Evolutionary conservation across 2,329 filamentous ascomycete species (phyloP).

Genomic region (Botrytis cinerea): DNA sequence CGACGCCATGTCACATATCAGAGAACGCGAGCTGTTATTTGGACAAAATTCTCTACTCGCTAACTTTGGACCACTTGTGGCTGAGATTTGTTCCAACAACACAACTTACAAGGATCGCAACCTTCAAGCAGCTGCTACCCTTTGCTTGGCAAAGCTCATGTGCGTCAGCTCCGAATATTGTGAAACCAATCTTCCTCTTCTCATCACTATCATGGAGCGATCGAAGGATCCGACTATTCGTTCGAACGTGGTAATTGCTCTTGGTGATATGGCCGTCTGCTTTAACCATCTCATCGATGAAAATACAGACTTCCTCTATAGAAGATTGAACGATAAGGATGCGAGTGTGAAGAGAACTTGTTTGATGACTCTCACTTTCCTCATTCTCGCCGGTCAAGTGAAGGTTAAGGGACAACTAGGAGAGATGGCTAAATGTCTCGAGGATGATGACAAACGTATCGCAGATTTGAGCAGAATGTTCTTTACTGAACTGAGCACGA

Average conservation of each 20-base stretch:
- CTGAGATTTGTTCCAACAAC: constrained; percentile 93
- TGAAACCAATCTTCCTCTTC: constrained; percentile 84
- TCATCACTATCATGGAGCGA: constrained; percentile 97
- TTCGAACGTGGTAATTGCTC: constrained; percentile 93
- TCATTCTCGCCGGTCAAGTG: constrained; percentile 95
- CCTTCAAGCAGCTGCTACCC: constrained; percentile 86
- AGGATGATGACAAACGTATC: constrained; percentile 93
- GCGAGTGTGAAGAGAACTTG: constrained; percentile 94
- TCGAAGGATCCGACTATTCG: constrained; percentile 90
- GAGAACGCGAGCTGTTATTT: constrained; percentile 81
- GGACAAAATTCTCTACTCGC: constrained; percentile 82
- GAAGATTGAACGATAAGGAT: constrained; percentile 85
- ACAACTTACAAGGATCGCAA: constrained; percentile 87
- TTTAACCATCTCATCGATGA: constrained; percentile 99
- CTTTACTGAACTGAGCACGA: constrained; percentile 95
- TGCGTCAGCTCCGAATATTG: constrained; percentile 97
- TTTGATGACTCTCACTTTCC: constrained; percentile 96
- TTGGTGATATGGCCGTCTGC: constrained; percentile 98
- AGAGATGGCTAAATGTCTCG: constrained; percentile 98
- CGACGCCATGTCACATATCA: constrained; percentile 81
- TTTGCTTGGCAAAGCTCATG: constrained; percentile 98
- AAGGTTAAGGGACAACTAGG: constrained; percentile 99
- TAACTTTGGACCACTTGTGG: constrained; percentile 86
- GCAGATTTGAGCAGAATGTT: constrained; percentile 96
- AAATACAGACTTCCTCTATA: constrained; percentile 97